Conservation (phyloP, 805 yeast genomes). For the Candida vaughaniae region DNA sequence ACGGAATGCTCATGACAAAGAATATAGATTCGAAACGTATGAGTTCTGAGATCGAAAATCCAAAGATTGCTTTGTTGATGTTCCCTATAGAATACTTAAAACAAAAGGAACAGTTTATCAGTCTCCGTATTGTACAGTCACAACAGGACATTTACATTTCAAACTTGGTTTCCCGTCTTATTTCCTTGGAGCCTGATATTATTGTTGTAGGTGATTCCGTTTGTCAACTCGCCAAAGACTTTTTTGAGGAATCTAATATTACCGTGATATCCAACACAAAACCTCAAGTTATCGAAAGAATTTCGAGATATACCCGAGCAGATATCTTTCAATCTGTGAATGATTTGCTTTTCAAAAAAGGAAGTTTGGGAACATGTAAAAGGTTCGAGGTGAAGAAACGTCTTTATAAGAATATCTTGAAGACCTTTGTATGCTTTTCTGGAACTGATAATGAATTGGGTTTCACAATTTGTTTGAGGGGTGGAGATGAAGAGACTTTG, state of each 20-base stretch:
- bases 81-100: constrained; percentile 86
- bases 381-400: constrained; percentile 69
- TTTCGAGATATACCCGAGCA: constrained; percentile 76
- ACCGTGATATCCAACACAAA: constrained; percentile 81
- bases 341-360: constrained; percentile 64
- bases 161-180: constrained; percentile 75
- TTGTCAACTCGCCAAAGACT: constrained; percentile 74
- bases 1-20: constrained; percentile 85
- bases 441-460: constrained; percentile 78
- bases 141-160: constrained; percentile 85
- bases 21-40: constrained; percentile 75
- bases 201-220: constrained; percentile 77
- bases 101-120: constrained; percentile 74
- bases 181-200: constrained; percentile 74
- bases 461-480: constrained; percentile 83
- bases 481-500: constrained; percentile 61
- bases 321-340: constrained; percentile 87
- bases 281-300: constrained; percentile 74
- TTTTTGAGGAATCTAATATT: constrained; percentile 71
- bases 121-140: constrained; percentile 77
- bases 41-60: constrained; percentile 62
- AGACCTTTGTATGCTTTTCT: constrained; percentile 74
- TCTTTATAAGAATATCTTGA: constrained; percentile 52
- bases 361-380: constrained; percentile 68
- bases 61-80: constrained; percentile 77